Evolutionary conservation across 1,284 basidiomycete species (phyloP), one percentile per base, ranked within the genome.

Genomic region (Paramarasmius palmivorus): DNA sequence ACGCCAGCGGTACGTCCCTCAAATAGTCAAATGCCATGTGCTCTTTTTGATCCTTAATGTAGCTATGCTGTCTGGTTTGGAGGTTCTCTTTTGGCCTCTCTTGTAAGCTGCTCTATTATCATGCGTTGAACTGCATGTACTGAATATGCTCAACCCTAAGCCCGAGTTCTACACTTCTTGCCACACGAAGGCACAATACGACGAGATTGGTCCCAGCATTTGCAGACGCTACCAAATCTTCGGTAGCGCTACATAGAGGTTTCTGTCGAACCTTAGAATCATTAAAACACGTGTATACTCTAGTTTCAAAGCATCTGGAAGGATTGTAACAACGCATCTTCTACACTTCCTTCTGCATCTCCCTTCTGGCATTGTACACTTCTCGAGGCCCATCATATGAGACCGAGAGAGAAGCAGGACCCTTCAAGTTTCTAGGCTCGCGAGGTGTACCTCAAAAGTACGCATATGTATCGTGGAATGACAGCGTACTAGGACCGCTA

Each of bases 41-140:
- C 19, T 12, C 49, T 51, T 54, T 49, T 34, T 55, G 39, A 64
- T 44, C 41, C 55, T 50, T n/a, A 51, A 29, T 60, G 3, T 57
- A 89, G 88, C 54, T 93, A 97, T 65, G 96, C 96, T 12, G 97
- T 99, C 19, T 99, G 96, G 96, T 99, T 94, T 65, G 97, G 97
- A 64, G 97, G 97, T 37, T 94, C 92, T 4, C 81, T 99, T 42
- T 81, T 98, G 64, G 95, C 95, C 12, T 94, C 92, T 50, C 80
- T 95, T 61, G 92, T 94, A 62, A 72, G 88, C 76, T 54, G 57
- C 25, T 20, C 52, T 56, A 26, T 36, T 51, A 25, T 26, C 25
- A 41, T 44, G 36, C 45, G 22, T 19, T 49, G 35, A 53, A 65
- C 41, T 61, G 58, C 46, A 51, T 54, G 42, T 38, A 39, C 41